Percentiles rank a stretch among this genome's conserved stretches.
phyloP scores from a whole-genome alignment of 306 rosid species.

The Rosa lucieae region DNA sequence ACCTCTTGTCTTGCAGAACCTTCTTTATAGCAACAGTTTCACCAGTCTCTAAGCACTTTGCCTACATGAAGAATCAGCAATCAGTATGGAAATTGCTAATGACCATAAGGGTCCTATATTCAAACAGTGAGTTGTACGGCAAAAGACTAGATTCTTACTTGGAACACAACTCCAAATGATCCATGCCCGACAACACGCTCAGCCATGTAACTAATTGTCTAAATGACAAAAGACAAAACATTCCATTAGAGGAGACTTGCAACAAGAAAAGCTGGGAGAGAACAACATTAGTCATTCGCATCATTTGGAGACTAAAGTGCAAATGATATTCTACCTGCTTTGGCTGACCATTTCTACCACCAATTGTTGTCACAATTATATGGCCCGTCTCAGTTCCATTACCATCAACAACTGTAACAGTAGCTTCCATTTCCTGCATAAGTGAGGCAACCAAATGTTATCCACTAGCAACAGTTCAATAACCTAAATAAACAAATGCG shows the following conservation, averaged over 20 bases:
- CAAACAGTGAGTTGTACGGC: background rate
- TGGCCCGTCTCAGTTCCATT: conserved; percentile 88
- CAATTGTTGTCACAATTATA: conserved; percentile 85
- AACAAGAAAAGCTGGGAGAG: background rate
- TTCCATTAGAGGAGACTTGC: conserved; percentile 2
- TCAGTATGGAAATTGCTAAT: background rate
- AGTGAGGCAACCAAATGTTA: conserved; percentile 22
- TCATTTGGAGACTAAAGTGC: background rate
- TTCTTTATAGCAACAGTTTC: conserved; percentile 98
- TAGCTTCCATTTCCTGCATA: conserved; percentile 67
- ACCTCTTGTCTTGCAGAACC: conserved; percentile 98
- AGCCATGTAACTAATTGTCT: conserved; percentile 96
- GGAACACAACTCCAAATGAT: conserved; percentile 96
- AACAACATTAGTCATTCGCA: background rate
- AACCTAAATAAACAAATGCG: conserved; percentile 3
- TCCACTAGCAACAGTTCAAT: background rate
- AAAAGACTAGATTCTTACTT: conserved; percentile 44
- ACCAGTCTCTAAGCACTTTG: conserved; percentile 94
- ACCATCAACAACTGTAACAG: conserved; percentile 57
- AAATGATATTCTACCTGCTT: conserved; percentile 55
- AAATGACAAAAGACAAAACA: conserved; percentile 10
- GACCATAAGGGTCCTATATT: background rate
- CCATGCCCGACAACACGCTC: conserved; percentile 93
- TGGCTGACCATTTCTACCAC: conserved; percentile 83
- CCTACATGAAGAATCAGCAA: conserved; percentile 46